phyloP scores from a whole-genome alignment of 2,329 filamentous ascomycete species.

The Fusarium decemcellulare region DNA sequence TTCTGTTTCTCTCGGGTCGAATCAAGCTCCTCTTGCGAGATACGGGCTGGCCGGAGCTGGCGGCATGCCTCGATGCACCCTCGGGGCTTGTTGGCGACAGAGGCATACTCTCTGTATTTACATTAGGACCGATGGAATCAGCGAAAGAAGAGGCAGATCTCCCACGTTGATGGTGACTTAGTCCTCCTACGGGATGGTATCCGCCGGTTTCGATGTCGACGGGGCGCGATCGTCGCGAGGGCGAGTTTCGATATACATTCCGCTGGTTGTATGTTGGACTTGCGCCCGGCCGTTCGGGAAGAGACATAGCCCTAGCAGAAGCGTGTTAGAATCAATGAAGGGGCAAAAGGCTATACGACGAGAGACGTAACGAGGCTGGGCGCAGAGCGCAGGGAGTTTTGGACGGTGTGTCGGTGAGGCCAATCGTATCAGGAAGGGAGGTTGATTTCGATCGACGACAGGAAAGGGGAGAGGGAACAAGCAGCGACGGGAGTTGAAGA shows the following conservation, averaged over 20 bases:
- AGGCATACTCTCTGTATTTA: conserved; percentile 68
- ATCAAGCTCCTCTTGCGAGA: conserved; percentile 89
- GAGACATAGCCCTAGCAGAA: conserved; percentile 67
- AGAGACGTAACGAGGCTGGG: conserved; percentile 13
- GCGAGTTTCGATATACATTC: conserved; percentile 76
- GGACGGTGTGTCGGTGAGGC: conserved; percentile 28
- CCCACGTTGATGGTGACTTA: conserved; percentile 66
- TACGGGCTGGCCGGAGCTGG: conserved; percentile 54
- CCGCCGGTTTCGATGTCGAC: conserved; percentile 79
- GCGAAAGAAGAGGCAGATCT: conserved; percentile 71
- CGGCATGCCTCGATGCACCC: conserved; percentile 45
- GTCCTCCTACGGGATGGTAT: conserved; percentile 60
- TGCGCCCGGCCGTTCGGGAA: conserved; percentile 75
- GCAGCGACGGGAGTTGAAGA: conserved; percentile 21
- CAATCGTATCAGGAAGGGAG: conserved; percentile 25
- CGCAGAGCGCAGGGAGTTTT: conserved; percentile 26
- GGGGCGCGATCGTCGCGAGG: conserved; percentile 74
- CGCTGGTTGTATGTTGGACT: conserved; percentile 73
- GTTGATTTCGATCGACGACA: conserved; percentile 34
- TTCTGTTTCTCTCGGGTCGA: conserved; percentile 87
- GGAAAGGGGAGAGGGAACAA: conserved; percentile 29
- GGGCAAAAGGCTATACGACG: conserved; percentile 6
- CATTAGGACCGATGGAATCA: conserved; percentile 71
- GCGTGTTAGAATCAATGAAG: conserved; percentile 38
- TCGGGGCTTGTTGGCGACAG: conserved; percentile 62